Base-by-base conservation (phyloP, 2,329 filamentous ascomycete species). In the Emergomyces orientalis region DNA sequence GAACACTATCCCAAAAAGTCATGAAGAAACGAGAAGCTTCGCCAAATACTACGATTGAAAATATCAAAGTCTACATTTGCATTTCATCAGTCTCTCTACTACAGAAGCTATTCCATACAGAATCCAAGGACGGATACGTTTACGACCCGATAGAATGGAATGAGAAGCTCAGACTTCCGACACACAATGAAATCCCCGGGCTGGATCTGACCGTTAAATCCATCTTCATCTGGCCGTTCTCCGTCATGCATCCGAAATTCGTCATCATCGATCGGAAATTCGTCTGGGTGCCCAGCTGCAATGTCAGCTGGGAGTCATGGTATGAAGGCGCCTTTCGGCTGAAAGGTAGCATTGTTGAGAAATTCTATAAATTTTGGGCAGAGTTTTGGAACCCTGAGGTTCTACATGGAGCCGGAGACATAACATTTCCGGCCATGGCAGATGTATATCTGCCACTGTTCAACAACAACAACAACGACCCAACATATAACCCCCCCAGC, bases 241-340 rank as follows among this genome's bases (percentile, higher is more conserved):
- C 89, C 69, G 87, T 95, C n/a, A 89, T 94, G 85, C 90, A 95
- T 71, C 88, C 90, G 0, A 95, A 95, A 70, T 93, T 90, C 68
- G 80, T 93, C 45, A 80, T 94, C 17, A 74, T 93, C 0, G 90
- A 95, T 71, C 81, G 87, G 0, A 73, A 78, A 39, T 80, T 76
- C 2, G 88, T 88, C 0, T 87, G 88, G 69, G 74, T 94, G 11
- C 90, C 90, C 0, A 91, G 88, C 68, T 92, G 89, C 74, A 95
- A 95, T 68, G 84, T 95, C 4, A 91, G 88, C 70, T 94, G 88
- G 88, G 90, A 94, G 73, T 76, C 84, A n/a, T 95, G 90, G 90
- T 87, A 93, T 32, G 90, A 95, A 72, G 88, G 87, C 0, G 90
- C 87, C 62, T 77, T 93, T 3, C 84, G 86, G 62, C 74, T 93